phyloP scores from a whole-genome alignment of 345 rosid species.

The Microcos paniculata region DNA sequence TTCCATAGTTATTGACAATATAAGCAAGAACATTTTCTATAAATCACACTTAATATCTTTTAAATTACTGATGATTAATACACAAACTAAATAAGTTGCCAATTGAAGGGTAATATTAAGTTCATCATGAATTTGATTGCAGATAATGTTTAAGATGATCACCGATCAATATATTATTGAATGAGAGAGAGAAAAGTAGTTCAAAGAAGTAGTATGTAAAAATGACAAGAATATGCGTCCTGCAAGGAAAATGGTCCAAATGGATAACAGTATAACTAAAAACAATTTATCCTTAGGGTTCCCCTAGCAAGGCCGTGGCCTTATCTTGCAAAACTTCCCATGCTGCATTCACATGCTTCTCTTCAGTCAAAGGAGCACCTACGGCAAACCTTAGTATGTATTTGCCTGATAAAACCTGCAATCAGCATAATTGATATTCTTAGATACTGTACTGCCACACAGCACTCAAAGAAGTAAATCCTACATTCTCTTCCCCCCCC shows the following conservation, averaged over 20 bases:
- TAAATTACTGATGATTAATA: too few species aligned
- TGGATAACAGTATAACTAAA: neutral
- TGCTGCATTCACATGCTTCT: conserved; percentile 73
- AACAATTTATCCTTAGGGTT: conserved; percentile 3
- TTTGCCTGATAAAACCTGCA: conserved; percentile 65
- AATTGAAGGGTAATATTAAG: too few species aligned
- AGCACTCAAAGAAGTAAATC: too few species aligned
- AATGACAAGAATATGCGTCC: neutral
- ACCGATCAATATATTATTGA: too few species aligned
- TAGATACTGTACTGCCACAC: neutral
- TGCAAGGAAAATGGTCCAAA: neutral
- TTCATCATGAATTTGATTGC: too few species aligned
- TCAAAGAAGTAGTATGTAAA: neutral
- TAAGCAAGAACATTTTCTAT: too few species aligned
- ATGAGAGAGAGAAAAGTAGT: neutral
- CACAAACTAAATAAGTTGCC: too few species aligned
- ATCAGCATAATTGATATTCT: neutral
- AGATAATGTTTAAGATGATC: too few species aligned
- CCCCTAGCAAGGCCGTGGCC: conserved; percentile 51
- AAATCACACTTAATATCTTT: too few species aligned
- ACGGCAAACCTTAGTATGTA: conserved; percentile 69
- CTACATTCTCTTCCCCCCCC: neutral
- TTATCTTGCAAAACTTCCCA: conserved; percentile 70
- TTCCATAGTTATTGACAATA: too few species aligned
- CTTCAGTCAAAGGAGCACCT: conserved; percentile 90